Base-by-base conservation (phyloP, 2,329 filamentous ascomycete genomes). In the Chrysosporium queenslandicum region DNA sequence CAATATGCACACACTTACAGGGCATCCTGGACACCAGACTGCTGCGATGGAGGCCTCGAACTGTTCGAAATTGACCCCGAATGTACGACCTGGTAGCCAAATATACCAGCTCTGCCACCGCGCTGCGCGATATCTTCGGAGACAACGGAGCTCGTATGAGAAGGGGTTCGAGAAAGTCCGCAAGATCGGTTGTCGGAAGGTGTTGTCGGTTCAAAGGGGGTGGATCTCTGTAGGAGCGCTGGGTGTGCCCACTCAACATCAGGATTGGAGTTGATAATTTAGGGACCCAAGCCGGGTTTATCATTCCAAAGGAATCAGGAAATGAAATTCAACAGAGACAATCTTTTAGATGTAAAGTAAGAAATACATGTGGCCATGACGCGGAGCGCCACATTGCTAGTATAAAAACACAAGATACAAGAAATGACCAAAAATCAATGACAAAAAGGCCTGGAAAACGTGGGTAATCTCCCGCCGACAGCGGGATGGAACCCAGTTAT, bases 1-100 rank as follows among this genome's bases (percentile, higher is more conserved):
- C 64, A 50, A 65, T 74, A 74, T 68, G 64, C 66, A 64, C 56
- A 53, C 63, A 79, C 77, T 74, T 76, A 80, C 77, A 71, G 72
- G 66, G 71, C 67, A 66, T 79, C 75, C 60, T 73, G 68, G 66
- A 71, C 66, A 59, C 68, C 65, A 72, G 74, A 68, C 68, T 73
- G 74, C 65, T 71, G 71, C 67, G 74, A 61, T 63, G 71, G 70
- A 71, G 75, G 78, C 68, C 74, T 72, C 68, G 73, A 63, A 64
- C 71, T 70, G 66, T 72, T 74, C 62, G 66, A 68, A 59, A 70
- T 64, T 61, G 71, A 64, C 61, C 75, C 71, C 54, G 71, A 37
- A 25, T 27, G 39, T 21, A 46, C 30, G 8, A 46, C 32, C 62
- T 72, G 69, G 60, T 75, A 71, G 59, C 68, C 67, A 61, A 77